Conservation (phyloP, 129 eudicot species). For the Smallanthus sonchifolius region DNA sequence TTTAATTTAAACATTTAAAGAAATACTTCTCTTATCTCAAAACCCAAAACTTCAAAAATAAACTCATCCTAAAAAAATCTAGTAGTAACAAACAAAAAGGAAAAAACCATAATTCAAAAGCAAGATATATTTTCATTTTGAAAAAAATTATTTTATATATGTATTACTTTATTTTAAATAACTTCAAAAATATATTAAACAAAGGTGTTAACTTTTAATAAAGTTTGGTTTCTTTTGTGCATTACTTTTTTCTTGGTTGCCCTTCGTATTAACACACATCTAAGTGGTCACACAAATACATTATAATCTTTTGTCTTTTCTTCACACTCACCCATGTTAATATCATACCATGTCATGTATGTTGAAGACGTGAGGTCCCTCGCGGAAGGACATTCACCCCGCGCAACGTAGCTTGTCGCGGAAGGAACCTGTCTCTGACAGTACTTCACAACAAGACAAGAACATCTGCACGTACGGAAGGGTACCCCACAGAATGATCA, state of each 20-base stretch:
- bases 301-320: background rate
- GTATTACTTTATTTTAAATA: background rate
- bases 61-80: conserved; percentile 10
- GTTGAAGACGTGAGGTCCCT: too few species aligned
- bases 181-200: background rate
- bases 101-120: background rate
- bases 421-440: too few species aligned
- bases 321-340: background rate
- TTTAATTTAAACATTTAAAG: background rate
- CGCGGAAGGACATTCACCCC: too few species aligned
- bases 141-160: background rate
- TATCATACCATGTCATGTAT: background rate
- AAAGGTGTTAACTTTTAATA: conserved; percentile 14
- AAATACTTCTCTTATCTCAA: background rate
- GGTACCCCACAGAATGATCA: too few species aligned
- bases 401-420: too few species aligned
- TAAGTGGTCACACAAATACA: conserved; percentile 11
- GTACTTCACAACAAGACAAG: too few species aligned
- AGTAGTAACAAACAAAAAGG: background rate
- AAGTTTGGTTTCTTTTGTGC: conserved; percentile 24
- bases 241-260: background rate
- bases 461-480: too few species aligned
- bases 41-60: background rate
- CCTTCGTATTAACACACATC: background rate
- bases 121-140: background rate